Base-by-base conservation (phyloP, 2,329 filamentous ascomycete genomes). In the Pseudogymnoascus sp. region DNA sequence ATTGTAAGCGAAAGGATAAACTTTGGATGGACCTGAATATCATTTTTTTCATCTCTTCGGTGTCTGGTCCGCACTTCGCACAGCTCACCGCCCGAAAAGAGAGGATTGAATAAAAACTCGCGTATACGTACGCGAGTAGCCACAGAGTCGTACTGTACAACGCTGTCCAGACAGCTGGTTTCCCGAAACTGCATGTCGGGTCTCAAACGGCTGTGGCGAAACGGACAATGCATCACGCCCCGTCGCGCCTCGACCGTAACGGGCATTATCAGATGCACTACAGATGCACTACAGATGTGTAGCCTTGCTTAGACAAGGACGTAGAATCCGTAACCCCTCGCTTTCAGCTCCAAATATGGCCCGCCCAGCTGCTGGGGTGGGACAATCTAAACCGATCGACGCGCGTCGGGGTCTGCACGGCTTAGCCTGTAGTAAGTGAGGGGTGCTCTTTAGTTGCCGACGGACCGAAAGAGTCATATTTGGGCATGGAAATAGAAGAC, bases 1-100 rank as follows among this genome's bases (percentile, higher is more conserved):
- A 21, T 21, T 35, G 29, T 56, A 56, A 56, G 50, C 50, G 50
- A 56, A 56, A 33, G 46, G 46, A 33, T 56, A 56, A 33, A 56
- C 29, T 56, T 56, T 33, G n/a, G n/a, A 19, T 33, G 29, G 29
- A 35, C 50, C 17, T 56, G 29, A 33, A 15, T 56, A 56, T 56
- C 50, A 56, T 19, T 17, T 35, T 56, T 29, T 33, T 31, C n/a
- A 56, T 21, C 50, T 21, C 50, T 56, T 56, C 50, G 50, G 50
- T 33, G 50, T 56, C 50, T 56, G 50, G 2, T 56, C 17, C 50
- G 29, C 29, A 56, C 29, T 31, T 31, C 4, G 11, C 10, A 31
- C 13, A 23, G 50, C 50, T 33, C 50, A 56, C 50, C 50, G 29
- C 29, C 17, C n/a, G n/a, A 21, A 29, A 13, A 33, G 15, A 56